Evolutionary conservation across 2,329 filamentous ascomycete species (phyloP).

Genomic region (Thyridium curvatum): DNA sequence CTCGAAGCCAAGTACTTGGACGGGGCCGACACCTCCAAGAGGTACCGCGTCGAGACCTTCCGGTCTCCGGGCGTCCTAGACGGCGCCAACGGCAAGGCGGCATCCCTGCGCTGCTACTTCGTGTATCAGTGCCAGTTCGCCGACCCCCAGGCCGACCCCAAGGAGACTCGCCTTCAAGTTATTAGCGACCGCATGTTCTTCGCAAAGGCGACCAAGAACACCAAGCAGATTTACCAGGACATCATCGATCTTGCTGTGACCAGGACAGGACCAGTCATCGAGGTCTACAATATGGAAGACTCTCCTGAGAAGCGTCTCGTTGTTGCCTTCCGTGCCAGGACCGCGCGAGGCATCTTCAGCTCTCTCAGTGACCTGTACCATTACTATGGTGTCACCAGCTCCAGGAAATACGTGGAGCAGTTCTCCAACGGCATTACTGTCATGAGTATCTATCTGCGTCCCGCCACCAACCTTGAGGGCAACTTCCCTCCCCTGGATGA

Average conservation of each 20-base stretch:
- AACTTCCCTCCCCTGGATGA: slow-evolving; percentile 76
- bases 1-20: slow-evolving; percentile 96
- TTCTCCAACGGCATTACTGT: slow-evolving; percentile 98
- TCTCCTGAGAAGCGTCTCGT: slow-evolving; percentile 90
- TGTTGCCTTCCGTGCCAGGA: slow-evolving; percentile 88
- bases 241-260: slow-evolving; percentile 79
- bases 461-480: slow-evolving; percentile 48
- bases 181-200: slow-evolving; percentile 92
- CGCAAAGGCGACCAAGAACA: slow-evolving; percentile 93
- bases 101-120: slow-evolving; percentile 94
- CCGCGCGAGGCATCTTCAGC: slow-evolving; percentile 89
- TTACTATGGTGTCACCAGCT: slow-evolving; percentile 95
- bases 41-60: slow-evolving; percentile 96
- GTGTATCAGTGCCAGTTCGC: slow-evolving; percentile 95
- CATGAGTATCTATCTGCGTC: slow-evolving; percentile 90
- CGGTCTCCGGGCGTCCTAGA: slow-evolving; percentile 75
- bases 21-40: slow-evolving; percentile 61
- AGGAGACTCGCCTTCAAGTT: slow-evolving; percentile 83
- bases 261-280: slow-evolving; percentile 89
- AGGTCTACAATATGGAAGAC: slow-evolving; percentile 93
- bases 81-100: slow-evolving; percentile 55
- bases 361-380: slow-evolving; percentile 94
- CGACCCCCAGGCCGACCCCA: slow-evolving; percentile 63
- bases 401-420: slow-evolving; percentile 96
- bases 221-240: slow-evolving; percentile 90